Evolutionary conservation across 169 alveolate species (phyloP).

Genomic region (Plasmodium chabaudi): DNA sequence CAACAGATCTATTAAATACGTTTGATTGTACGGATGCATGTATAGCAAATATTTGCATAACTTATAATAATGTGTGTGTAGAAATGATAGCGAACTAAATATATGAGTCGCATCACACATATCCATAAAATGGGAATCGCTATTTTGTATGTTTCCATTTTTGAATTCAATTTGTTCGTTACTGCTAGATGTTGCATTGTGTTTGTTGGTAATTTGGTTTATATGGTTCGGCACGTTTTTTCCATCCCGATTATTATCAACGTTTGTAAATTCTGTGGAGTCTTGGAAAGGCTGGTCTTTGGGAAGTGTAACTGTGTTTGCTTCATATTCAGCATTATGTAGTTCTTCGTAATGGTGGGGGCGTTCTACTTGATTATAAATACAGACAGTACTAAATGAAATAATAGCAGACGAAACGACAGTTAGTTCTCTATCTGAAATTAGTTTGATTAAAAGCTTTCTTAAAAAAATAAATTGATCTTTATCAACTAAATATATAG

Average conservation of each 20-base stretch:
- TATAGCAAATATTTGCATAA: constrained; percentile 46
- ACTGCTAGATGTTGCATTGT: too few relatives aligned
- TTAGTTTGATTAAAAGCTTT: constrained; percentile 55
- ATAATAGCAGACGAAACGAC: constrained; percentile 83
- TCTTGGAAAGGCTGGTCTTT: too few relatives aligned
- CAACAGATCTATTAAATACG: constrained; percentile 24
- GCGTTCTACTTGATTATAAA: neutral
- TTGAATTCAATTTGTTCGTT: too few relatives aligned
- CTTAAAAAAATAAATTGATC: constrained; percentile 74
- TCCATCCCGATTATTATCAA: too few relatives aligned
- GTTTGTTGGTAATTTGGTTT: too few relatives aligned
- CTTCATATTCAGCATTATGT: too few relatives aligned
- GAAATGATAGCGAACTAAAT: constrained; percentile 65
- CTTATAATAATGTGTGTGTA: constrained; percentile 78
- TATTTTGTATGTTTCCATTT: neutral
- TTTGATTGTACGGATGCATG: constrained; percentile 74
- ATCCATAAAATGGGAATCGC: neutral
- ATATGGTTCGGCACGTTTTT: too few relatives aligned
- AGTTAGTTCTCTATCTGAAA: constrained; percentile 77
- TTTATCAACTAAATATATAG: constrained; percentile 80
- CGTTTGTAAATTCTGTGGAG: too few relatives aligned
- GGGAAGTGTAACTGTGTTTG: too few relatives aligned
- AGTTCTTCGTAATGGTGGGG: too few relatives aligned
- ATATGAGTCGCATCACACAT: neutral
- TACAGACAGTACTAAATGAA: constrained; percentile 67